Conservation (phyloP, 805 yeast genomes). For the Isabelozyma rhagii region DNA sequence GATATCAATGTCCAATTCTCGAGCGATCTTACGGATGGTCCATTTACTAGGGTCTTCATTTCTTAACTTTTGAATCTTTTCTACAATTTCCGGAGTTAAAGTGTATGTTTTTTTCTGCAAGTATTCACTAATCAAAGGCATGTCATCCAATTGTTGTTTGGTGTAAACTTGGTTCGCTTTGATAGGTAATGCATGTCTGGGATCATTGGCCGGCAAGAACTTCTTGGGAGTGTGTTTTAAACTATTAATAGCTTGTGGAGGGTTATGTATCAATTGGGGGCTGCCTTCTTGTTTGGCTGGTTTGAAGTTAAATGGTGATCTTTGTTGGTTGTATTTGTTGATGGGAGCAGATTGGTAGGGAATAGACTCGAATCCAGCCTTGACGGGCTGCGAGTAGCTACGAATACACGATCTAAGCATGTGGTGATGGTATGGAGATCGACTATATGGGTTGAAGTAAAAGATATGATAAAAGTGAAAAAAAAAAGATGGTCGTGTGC, state of each 20-base stretch:
- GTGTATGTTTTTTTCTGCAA: conserved; percentile 45
- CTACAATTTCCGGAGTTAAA: conserved; percentile 54
- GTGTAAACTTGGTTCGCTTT: conserved; percentile 25
- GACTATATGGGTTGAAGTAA: not conserved
- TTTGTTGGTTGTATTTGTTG: conserved; percentile 54
- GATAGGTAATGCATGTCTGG: conserved; percentile 40
- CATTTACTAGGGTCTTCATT: conserved; percentile 55
- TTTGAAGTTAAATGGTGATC: conserved; percentile 66
- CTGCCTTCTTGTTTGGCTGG: conserved; percentile 56
- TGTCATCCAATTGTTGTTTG: conserved; percentile 30
- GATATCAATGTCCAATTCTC: conserved; percentile 51
- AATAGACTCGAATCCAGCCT: conserved; percentile 9
- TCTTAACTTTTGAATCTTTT: conserved; percentile 57
- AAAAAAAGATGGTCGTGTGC: not conserved
- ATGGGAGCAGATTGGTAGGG: conserved; percentile 42
- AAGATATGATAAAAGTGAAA: not conserved
- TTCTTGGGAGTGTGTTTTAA: conserved; percentile 63
- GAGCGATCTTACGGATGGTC: conserved; percentile 62
- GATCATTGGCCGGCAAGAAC: conserved; percentile 62
- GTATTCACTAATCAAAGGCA: conserved; percentile 39
- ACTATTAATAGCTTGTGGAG: conserved; percentile 52
- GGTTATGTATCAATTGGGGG: conserved; percentile 47
- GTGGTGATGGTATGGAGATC: not conserved
- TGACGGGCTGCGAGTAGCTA: conserved; percentile 14
- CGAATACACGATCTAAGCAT: conserved; percentile 19